phyloP scores from a whole-genome alignment of 768 basidiomycete genomes.

The Psilocybe azurescens region DNA sequence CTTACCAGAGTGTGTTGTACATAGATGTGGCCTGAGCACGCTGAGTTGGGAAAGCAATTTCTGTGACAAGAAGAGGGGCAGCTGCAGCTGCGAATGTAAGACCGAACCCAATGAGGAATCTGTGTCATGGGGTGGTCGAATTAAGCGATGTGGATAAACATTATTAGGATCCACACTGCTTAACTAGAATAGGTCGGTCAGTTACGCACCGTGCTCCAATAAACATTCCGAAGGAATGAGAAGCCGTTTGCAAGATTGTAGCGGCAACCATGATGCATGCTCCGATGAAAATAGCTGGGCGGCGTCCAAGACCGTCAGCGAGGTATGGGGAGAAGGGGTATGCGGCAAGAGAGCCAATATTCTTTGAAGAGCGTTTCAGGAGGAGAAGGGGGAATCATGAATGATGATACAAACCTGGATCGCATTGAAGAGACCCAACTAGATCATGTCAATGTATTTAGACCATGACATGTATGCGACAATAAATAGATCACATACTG shows the following conservation, averaged over 20 bases:
- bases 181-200: neutral
- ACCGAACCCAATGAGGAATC: conserved; percentile 69
- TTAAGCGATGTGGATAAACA: neutral
- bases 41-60: conserved; percentile 75
- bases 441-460: neutral
- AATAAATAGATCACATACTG: conserved; percentile 21
- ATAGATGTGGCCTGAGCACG: conserved; percentile 72
- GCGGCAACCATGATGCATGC: conserved; percentile 63
- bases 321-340: conserved; percentile 68
- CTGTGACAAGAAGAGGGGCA: conserved; percentile 78
- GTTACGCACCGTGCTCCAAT: conserved; percentile 61
- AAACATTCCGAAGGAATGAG: conserved; percentile 67
- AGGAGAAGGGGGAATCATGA: too few species aligned
- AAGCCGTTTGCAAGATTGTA: conserved; percentile 62
- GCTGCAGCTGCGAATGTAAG: conserved; percentile 70
- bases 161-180: neutral
- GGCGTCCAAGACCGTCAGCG: conserved; percentile 67
- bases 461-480: neutral
- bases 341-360: conserved; percentile 62
- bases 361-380: conserved; percentile 36
- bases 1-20: conserved; percentile 72
- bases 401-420: conserved; percentile 50
- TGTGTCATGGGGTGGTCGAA: conserved; percentile 18
- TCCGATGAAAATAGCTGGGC: conserved; percentile 61
- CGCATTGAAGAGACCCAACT: conserved; percentile 63